Conservation (phyloP, 495 filamentous ascomycete species). For the Letharia columbiana region DNA sequence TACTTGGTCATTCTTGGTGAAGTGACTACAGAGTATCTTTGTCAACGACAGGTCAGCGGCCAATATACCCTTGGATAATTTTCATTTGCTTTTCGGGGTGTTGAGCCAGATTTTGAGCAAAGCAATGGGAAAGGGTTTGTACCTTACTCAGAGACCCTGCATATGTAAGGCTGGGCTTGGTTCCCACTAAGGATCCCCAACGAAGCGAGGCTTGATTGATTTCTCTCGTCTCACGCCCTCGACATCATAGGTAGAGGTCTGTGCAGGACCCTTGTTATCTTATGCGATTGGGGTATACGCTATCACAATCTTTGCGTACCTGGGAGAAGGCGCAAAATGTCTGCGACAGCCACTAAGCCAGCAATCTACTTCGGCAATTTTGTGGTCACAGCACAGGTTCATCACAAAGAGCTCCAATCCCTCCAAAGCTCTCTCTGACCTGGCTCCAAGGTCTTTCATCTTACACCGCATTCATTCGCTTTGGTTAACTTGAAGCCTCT, state of each 20-base stretch:
- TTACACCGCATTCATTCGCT: constrained; percentile 67
- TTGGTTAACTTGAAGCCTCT: constrained; percentile 93
- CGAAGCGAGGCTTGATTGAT: too few relatives aligned
- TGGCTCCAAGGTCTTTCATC: constrained; percentile 66
- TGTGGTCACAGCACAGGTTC: constrained; percentile 54
- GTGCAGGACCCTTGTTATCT: too few relatives aligned
- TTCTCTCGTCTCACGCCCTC: too few relatives aligned
- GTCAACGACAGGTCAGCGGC: neutral
- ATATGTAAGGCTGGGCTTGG: too few relatives aligned
- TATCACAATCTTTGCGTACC: neutral
- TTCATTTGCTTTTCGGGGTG: neutral
- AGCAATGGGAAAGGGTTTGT: neutral
- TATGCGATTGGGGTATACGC: neutral
- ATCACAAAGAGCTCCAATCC: constrained; percentile 9
- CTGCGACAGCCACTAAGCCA: neutral
- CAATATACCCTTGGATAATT: neutral
- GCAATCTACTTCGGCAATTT: constrained; percentile 54
- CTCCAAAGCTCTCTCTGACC: constrained; percentile 20
- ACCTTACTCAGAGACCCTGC: too few relatives aligned
- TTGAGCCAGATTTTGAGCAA: neutral
- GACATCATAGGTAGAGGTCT: too few relatives aligned
- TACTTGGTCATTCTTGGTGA: constrained; percentile 7
- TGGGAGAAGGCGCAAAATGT: neutral
- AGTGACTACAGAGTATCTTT: too few relatives aligned
- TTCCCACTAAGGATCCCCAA: too few relatives aligned